phyloP scores from a whole-genome alignment of 2,329 filamentous ascomycete species.

The Microdochium nivale region DNA sequence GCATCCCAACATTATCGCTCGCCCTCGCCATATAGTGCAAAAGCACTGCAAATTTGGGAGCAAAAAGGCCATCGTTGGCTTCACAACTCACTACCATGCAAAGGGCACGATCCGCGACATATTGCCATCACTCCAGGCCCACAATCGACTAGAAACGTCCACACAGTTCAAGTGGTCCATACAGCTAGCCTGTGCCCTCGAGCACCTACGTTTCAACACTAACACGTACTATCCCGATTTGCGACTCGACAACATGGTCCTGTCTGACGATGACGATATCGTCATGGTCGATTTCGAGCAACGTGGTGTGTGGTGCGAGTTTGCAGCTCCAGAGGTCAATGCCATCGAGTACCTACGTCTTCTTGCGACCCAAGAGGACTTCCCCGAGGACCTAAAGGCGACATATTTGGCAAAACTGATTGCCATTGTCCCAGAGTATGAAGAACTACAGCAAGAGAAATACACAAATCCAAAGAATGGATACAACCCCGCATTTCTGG shows the following conservation, averaged over 20 bases:
- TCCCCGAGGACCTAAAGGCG: slow-evolving; percentile 27
- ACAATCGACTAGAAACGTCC: slow-evolving; percentile 28
- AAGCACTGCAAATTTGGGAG: slow-evolving; percentile 47
- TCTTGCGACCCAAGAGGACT: slow-evolving; percentile 39
- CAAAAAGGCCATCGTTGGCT: slow-evolving; percentile 47
- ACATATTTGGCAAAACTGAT: slow-evolving; percentile 33
- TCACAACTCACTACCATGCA: slow-evolving; percentile 44
- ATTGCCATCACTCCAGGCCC: slow-evolving; percentile 40
- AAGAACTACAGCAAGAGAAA: slow-evolving; percentile 28
- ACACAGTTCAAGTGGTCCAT: slow-evolving; percentile 44
- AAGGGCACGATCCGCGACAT: slow-evolving; percentile 47
- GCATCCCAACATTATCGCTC: slow-evolving; percentile 43
- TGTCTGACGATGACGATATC: slow-evolving; percentile 35
- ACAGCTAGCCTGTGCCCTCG: slow-evolving; percentile 42
- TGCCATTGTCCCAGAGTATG: slow-evolving; percentile 37
- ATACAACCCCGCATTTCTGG: slow-evolving; percentile 49
- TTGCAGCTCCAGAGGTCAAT: slow-evolving; percentile 51
- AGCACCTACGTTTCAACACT: slow-evolving; percentile 37
- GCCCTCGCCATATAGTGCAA: slow-evolving; percentile 44
- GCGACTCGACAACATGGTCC: slow-evolving; percentile 50
- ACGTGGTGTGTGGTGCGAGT: slow-evolving; percentile 54
- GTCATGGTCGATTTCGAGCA: slow-evolving; percentile 57
- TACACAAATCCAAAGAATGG: slow-evolving; percentile 38
- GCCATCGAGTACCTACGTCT: slow-evolving; percentile 49
- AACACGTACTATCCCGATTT: slow-evolving; percentile 48